Evolutionary conservation across 2,329 filamentous ascomycete genomes (phyloP), one percentile per base, ranked within the genome.

Genomic region (Bipolaris zeicola): DNA sequence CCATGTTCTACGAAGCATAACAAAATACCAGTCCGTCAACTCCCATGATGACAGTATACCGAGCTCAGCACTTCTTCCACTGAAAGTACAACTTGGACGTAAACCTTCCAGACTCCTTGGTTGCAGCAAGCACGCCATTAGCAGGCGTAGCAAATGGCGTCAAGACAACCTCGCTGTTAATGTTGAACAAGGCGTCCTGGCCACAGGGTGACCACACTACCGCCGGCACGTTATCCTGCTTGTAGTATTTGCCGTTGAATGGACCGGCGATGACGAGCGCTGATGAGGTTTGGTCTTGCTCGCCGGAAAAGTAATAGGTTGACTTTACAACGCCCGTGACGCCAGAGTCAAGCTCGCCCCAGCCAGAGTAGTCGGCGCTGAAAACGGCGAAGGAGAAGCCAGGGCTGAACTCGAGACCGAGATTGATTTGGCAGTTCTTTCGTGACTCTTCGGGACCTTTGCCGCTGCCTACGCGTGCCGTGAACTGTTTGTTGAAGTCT

Each of bases 221-320:
- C 4, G 69, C 26, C 3, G 61, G 49, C 6, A 74, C 59, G 8
- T 74, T 65, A 62, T 83, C 81, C 45, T 76, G 76, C 69, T 80
- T 78, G 59, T 68, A 68, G 71, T 82, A 84, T 61, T 77, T 63
- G n/a, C 66, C 74, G 36, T 71, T 70, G 50, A 68, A 76, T 14
- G 80, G 80, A 16, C 81, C 81, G 5, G 65, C 63, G 67, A 82
- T 43, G 28, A 31, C 38, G 6, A 68, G 53, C 1, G 56, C 52
- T 3, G 63, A 50, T 5, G 66, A 63, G 7, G 54, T 70, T 62
- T 75, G 67, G 11, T 63, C 63, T n/a, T 56, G 58, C 36, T 69
- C 43, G 2, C 74, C 74, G 1, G 72, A 73, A 62, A 77, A 74
- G 54, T 77, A 77, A 50, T 76, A 77, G 1, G 64, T 72, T 22